These are phyloP conservation scores for Daldinia vernicosa DNA, from an alignment of 495 filamentous ascomycete species.

Conservation along the genomic window DNA sequence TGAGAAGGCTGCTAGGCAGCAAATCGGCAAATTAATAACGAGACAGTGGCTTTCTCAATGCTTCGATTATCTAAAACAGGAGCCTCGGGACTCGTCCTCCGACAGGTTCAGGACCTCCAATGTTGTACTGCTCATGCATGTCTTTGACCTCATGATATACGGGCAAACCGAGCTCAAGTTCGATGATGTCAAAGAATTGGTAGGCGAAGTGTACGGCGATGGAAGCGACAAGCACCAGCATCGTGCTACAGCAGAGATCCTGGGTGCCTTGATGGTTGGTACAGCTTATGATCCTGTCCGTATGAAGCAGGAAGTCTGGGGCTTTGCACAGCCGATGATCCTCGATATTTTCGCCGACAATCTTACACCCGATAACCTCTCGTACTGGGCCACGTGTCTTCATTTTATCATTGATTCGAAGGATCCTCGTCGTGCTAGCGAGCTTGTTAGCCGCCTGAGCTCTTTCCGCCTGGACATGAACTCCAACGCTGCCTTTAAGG, in stretches of 20 bases:
- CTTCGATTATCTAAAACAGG: constrained; percentile 95
- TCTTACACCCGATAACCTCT: constrained; percentile 90
- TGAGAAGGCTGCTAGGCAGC: constrained; percentile 76
- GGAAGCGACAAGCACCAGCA: constrained; percentile 98
- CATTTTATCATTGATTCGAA: constrained; percentile 81
- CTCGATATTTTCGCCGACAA: constrained; percentile 86
- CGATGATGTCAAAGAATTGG: constrained; percentile 85
- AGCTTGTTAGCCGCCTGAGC: constrained; percentile 83
- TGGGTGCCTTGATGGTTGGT: constrained; percentile 81
- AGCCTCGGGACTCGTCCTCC: constrained; percentile 81
- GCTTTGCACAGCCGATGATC: constrained; percentile 88
- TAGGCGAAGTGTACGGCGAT: constrained; percentile 80
- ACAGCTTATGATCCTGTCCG: constrained; percentile 75
- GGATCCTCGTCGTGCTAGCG: constrained; percentile 86
- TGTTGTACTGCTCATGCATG: constrained; percentile 83
- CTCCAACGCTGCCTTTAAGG: constrained; percentile 98
- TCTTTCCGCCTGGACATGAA: constrained; percentile 91
- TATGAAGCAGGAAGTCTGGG: constrained; percentile 79
- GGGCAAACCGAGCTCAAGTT: constrained; percentile 79
- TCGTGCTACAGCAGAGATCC: constrained; percentile 92
- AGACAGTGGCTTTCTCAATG: constrained; percentile 86
- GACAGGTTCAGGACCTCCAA: constrained; percentile 92
- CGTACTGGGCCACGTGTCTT: constrained; percentile 93
- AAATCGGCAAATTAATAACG: constrained; percentile 82
- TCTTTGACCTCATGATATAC: constrained; percentile 85